Evolutionary conservation across 2,329 filamentous ascomycete species (phyloP).

Genomic region (Aspergillus nomiae): DNA sequence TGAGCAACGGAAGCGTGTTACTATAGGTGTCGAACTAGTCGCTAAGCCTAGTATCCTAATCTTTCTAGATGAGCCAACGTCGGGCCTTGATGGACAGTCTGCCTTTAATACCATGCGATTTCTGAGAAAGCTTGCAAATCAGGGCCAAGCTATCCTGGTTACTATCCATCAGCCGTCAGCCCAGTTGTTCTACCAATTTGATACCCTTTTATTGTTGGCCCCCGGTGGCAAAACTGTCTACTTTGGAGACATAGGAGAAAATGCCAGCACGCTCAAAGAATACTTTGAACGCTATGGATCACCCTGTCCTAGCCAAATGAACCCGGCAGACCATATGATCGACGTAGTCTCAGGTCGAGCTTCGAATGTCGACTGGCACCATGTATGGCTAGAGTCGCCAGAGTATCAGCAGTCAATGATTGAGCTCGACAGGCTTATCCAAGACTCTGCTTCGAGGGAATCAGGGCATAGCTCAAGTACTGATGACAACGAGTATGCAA

Average conservation of each 20-base stretch:
- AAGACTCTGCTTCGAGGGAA: conserved; percentile 44
- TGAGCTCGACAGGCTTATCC: conserved; percentile 66
- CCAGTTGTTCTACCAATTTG: conserved; percentile 68
- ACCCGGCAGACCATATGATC: conserved; percentile 63
- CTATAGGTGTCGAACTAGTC: conserved; percentile 71
- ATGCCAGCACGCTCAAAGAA: conserved; percentile 62
- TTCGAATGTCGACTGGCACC: conserved; percentile 63
- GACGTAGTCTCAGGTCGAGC: conserved; percentile 51
- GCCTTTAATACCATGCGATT: conserved; percentile 68
- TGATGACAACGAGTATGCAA: conserved; percentile 62
- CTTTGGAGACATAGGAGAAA: conserved; percentile 68
- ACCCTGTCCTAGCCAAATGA: conserved; percentile 62
- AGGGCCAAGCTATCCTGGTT: conserved; percentile 69
- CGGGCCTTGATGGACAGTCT: conserved; percentile 67
- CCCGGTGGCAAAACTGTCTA: conserved; percentile 70
- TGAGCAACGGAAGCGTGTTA: conserved; percentile 69
- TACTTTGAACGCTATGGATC: conserved; percentile 69
- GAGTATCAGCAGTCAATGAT: conserved; percentile 59
- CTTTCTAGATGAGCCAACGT: conserved; percentile 72
- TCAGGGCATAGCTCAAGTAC: conserved; percentile 25
- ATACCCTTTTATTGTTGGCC: conserved; percentile 67
- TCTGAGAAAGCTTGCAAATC: conserved; percentile 64
- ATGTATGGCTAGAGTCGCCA: conserved; percentile 68
- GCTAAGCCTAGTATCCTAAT: conserved; percentile 67
- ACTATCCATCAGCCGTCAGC: conserved; percentile 72